These are phyloP conservation scores for Didymella pinodella DNA, from an alignment of 2,329 filamentous ascomycete species.

Conservation along the genomic window DNA sequence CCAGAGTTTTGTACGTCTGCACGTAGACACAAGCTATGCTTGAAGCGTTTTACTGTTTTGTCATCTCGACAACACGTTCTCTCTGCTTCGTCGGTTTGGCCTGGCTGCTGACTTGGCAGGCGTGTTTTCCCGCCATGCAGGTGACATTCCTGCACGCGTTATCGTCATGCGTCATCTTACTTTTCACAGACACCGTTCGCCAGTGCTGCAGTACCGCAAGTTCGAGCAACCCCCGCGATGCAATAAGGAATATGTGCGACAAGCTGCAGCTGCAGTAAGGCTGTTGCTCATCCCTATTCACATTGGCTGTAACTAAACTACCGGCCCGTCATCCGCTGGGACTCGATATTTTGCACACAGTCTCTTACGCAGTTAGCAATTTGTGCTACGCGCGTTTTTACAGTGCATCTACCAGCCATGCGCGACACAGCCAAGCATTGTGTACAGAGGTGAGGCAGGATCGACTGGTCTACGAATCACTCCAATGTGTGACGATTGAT, in stretches of 20 bases:
- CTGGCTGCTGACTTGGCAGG: neutral
- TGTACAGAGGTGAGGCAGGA: neutral
- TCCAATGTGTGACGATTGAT: neutral
- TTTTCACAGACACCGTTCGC: neutral
- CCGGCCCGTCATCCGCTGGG: neutral
- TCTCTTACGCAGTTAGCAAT: neutral
- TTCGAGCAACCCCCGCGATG: neutral
- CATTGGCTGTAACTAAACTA: neutral
- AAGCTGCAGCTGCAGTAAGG: neutral
- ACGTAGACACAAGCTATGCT: neutral
- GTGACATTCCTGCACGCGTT: neutral
- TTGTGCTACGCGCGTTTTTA: neutral
- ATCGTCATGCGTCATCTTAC: neutral
- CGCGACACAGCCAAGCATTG: neutral
- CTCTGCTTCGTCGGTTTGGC: neutral
- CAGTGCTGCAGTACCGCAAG: too few relatives aligned
- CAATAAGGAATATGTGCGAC: neutral
- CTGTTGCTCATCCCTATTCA: neutral
- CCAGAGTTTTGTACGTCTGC: neutral
- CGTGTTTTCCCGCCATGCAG: neutral
- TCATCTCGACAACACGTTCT: neutral
- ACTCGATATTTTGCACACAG: neutral
- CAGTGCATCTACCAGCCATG: neutral
- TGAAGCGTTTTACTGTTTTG: neutral
- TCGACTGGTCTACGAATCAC: neutral